These are phyloP conservation scores for Fusarium bactridioides DNA, from an alignment of 2,329 filamentous ascomycete genomes.

Conservation along the genomic window DNA sequence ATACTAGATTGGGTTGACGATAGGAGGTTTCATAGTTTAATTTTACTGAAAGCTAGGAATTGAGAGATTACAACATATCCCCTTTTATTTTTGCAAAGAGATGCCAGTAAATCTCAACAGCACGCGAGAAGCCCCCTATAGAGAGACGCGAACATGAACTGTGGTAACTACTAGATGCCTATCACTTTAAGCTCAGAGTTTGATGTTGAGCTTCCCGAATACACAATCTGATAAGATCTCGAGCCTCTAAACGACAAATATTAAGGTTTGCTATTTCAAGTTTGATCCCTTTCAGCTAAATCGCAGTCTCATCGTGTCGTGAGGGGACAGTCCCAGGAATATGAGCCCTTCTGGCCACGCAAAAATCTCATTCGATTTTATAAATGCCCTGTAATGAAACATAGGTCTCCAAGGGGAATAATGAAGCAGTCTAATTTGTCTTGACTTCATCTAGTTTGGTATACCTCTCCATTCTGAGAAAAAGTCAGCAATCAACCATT, in stretches of 20 bases:
- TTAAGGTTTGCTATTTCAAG: background rate
- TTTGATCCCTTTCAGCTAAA: background rate
- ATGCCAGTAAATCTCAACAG: background rate
- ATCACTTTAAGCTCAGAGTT: background rate
- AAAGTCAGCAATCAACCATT: background rate
- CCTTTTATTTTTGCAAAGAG: background rate
- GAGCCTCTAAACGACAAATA: background rate
- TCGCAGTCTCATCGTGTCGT: background rate
- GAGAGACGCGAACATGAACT: background rate
- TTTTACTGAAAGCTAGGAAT: background rate
- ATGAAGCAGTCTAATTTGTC: background rate
- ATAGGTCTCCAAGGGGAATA: no score
- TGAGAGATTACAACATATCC: background rate
- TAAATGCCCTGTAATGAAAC: no score
- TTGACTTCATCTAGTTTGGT: background rate
- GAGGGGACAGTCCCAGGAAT: background rate
- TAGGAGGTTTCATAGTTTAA: background rate
- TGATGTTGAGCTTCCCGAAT: background rate
- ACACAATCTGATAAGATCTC: background rate
- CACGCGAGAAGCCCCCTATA: background rate
- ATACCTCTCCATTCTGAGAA: background rate
- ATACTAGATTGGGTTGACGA: background rate
- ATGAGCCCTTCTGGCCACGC: background rate
- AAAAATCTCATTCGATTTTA: no score
- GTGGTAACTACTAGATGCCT: background rate